Base-by-base conservation (phyloP, 164 flowering plant species). In the Brasenia schreberi region DNA sequence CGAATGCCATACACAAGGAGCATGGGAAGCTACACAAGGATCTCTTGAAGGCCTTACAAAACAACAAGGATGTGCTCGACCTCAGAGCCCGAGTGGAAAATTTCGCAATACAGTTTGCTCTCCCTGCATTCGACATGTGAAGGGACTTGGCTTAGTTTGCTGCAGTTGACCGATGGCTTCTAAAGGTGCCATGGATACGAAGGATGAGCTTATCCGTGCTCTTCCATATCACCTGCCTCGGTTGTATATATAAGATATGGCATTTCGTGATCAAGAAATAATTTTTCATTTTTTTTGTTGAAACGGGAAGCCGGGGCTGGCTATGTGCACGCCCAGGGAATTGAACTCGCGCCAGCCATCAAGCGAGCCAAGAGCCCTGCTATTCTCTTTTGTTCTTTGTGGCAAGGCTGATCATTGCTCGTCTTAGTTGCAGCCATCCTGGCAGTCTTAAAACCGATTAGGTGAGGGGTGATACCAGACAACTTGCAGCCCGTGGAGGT, bases 41-140 rank as follows among this genome's bases (percentile, higher is more conserved):
- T 65, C 81, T 87, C 56, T 67, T 81, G 19, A 83, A 83, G 76
- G 85, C 86, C 67, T 84, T 91, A 5, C 84, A 84, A 60, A 81
- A 69, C 78, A 86, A 79, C 70, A 87, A 77, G 71, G 97, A 94
- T 49, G 72, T 89, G 19, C 63, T 78, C 63, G 90, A 94, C 56
- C 87, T 91, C 9, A 71, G 89, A 17, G 76, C 70, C 68, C 79
- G 80, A 12, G 91, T 89, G 5, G 98, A 91, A 74, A 53, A 66
- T 62, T 94, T 94, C 79, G 86, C 90, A 19, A 69, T 86, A 19
- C 90, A 85, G 77, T 87, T 85, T 77, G 86, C 90, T 10, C 77
- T 90, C 90, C 95, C 95, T 5, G 97, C 84, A 16, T 82, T 82
- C 72, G 85, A 90, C 59, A 65, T 72, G 53, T 84, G 79, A 83